Conservation (phyloP, 2,329 filamentous ascomycete genomes). For the Aspergillus terreus region DNA sequence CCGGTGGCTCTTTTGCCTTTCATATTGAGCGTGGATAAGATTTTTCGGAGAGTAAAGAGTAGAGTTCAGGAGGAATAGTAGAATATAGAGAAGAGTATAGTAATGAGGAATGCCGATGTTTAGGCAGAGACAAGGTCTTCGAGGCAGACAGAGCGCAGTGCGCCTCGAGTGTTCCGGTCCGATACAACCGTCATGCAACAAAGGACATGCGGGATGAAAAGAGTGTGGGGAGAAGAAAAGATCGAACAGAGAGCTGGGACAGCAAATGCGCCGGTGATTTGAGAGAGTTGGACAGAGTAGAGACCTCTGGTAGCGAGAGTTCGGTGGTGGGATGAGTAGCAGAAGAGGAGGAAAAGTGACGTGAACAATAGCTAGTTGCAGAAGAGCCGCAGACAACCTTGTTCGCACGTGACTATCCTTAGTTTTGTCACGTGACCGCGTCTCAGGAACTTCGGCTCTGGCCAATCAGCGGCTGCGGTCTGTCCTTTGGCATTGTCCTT, state of each 20-base stretch:
- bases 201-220: neutral
- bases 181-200: constrained; percentile 20
- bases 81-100: neutral
- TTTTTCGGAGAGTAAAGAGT: neutral
- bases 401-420: neutral
- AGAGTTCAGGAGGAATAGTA: neutral
- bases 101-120: neutral
- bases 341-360: constrained; percentile 28
- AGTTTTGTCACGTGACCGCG: constrained; percentile 15
- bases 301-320: neutral
- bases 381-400: constrained; percentile 18
- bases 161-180: constrained; percentile 21
- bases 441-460: constrained; percentile 7
- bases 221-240: neutral
- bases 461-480: constrained; percentile 29
- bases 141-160: constrained; percentile 22
- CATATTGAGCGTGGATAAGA: constrained; percentile 16
- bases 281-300: neutral
- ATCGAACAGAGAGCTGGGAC: neutral
- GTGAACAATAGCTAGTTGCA: constrained; percentile 15
- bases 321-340: neutral
- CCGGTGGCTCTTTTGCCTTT: constrained; percentile 29
- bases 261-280: neutral
- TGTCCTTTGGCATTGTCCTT: constrained; percentile 24
- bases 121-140: neutral